phyloP scores from a whole-genome alignment of 1,284 basidiomycete genomes.

The Leccinum subatratum region DNA sequence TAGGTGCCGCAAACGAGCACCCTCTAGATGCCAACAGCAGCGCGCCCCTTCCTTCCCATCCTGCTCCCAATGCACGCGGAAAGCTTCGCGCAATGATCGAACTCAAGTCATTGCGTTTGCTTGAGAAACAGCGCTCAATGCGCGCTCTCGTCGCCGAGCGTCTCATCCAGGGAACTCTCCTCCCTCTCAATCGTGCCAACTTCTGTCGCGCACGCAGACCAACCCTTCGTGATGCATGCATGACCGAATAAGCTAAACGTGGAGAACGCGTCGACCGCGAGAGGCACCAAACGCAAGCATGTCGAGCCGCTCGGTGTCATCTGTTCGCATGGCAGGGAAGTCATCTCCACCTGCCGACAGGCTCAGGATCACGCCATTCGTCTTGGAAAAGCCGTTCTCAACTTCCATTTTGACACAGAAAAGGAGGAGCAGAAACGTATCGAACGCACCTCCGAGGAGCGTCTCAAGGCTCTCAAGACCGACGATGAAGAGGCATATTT shows the following conservation, averaged over 20 bases:
- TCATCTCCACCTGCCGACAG: slow-evolving; percentile 59
- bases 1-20: slow-evolving; percentile 45
- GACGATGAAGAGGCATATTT: slow-evolving; percentile 99
- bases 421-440: slow-evolving; percentile 99
- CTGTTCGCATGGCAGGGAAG: slow-evolving; percentile 77
- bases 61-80: slow-evolving; percentile 59
- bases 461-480: slow-evolving; percentile 95
- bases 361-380: slow-evolving; percentile 77
- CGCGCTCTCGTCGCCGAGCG: slow-evolving; percentile 85
- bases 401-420: slow-evolving; percentile 86
- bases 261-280: slow-evolving; percentile 92
- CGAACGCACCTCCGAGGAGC: slow-evolving; percentile 94
- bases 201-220: slow-evolving; percentile 89
- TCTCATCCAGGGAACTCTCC: slow-evolving; percentile 84
- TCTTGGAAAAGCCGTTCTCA: slow-evolving; percentile 82
- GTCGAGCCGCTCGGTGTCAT: slow-evolving; percentile 91
- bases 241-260: slow-evolving; percentile 87
- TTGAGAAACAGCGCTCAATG: slow-evolving; percentile 85
- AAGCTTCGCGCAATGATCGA: slow-evolving; percentile 92
- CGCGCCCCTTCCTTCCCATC: slow-evolving; percentile 33
- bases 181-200: slow-evolving; percentile 87
- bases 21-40: slow-evolving; percentile 3
- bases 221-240: slow-evolving; percentile 83
- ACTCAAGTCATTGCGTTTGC: slow-evolving; percentile 85
- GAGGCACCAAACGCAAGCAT: slow-evolving; percentile 89